phyloP scores from a whole-genome alignment of 768 basidiomycete genomes.

The Trametes cingulata region DNA sequence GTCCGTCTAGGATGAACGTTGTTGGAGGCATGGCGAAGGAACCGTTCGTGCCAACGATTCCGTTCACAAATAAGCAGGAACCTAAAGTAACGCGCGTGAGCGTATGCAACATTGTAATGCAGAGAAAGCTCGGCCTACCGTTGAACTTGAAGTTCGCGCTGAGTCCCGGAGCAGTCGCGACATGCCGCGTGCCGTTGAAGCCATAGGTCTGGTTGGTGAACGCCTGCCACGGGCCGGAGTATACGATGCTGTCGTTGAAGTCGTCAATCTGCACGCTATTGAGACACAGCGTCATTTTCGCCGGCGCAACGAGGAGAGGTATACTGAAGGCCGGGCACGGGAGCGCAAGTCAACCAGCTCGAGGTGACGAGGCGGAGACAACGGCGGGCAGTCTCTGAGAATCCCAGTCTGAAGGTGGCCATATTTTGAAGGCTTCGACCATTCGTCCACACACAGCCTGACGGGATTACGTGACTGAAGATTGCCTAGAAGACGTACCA shows the following conservation, averaged over 20 bases:
- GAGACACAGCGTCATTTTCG: neutral
- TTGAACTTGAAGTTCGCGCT: constrained; percentile 13
- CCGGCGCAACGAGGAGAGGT: too few species aligned
- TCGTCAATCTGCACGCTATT: constrained; percentile 3
- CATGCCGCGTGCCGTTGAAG: constrained; percentile 8
- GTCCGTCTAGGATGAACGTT: constrained; percentile 11
- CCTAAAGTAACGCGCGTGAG: too few species aligned
- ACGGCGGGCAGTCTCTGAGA: too few species aligned
- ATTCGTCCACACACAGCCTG: too few species aligned
- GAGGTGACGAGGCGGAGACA: too few species aligned
- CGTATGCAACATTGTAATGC: neutral
- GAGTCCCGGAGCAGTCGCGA: constrained; percentile 4
- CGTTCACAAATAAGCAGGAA: neutral
- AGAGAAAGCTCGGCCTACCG: neutral
- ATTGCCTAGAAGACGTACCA: too few species aligned
- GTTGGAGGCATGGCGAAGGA: constrained; percentile 1
- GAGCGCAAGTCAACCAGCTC: too few species aligned
- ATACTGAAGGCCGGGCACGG: too few species aligned
- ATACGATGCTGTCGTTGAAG: neutral
- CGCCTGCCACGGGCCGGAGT: constrained; percentile 1
- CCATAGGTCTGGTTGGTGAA: constrained; percentile 1
- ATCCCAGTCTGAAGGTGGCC: too few species aligned
- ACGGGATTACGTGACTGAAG: too few species aligned
- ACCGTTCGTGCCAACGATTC: neutral
- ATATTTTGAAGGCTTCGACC: too few species aligned